These are phyloP conservation scores for Collybia mongolica DNA, from an alignment of 768 basidiomycete genomes.

Conservation along the genomic window DNA sequence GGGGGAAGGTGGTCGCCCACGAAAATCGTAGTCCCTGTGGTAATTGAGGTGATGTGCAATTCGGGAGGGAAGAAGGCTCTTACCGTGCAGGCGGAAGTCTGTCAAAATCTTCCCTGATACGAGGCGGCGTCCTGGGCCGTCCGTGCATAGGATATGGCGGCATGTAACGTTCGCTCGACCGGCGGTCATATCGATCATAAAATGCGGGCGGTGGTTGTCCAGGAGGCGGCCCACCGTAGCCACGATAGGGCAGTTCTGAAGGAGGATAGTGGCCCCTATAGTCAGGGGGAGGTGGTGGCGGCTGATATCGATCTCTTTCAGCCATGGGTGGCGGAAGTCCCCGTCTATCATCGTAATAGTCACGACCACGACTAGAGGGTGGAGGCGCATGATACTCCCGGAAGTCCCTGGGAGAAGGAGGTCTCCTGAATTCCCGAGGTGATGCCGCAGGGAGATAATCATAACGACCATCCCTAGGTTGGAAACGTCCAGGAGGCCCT, in stretches of 20 bases:
- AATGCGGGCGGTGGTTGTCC: constrained; percentile 57
- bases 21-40: constrained; percentile 59
- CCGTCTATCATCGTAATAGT: constrained; percentile 70
- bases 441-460: constrained; percentile 39
- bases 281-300: constrained; percentile 46
- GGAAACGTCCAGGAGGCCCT: constrained; percentile 35
- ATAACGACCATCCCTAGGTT: constrained; percentile 60
- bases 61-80: constrained; percentile 12
- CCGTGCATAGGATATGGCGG: constrained; percentile 55
- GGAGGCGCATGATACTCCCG: constrained; percentile 59
- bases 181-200: constrained; percentile 55
- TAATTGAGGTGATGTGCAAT: constrained; percentile 3
- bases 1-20: constrained; percentile 53
- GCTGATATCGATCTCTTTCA: constrained; percentile 49
- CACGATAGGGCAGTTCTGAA: constrained; percentile 51
- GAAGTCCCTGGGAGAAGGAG: constrained; percentile 64
- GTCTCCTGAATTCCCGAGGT: constrained; percentile 61
- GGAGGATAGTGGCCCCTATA: constrained; percentile 59
- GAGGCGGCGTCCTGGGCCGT: constrained; percentile 45
- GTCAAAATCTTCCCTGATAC: constrained; percentile 65
- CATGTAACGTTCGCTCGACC: constrained; percentile 43
- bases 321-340: constrained; percentile 34
- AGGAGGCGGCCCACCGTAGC: constrained; percentile 47
- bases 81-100: constrained; percentile 55
- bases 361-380: constrained; percentile 52